Evolutionary conservation across 495 filamentous ascomycete species (phyloP).

Genomic region (Penicillium macrosclerotiorum): DNA sequence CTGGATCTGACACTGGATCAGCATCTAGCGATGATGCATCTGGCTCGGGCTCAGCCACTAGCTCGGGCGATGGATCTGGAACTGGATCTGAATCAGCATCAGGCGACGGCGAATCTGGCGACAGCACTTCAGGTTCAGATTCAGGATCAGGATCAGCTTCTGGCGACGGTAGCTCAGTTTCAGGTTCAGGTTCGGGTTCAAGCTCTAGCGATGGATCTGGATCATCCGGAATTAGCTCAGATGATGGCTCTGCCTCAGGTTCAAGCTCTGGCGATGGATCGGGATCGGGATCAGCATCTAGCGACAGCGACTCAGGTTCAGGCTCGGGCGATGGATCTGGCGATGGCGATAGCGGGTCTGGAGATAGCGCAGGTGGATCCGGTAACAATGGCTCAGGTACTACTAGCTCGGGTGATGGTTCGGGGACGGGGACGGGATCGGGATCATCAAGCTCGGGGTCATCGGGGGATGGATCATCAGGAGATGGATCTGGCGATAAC

Average conservation of each 20-base stretch:
- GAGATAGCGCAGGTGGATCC: no score
- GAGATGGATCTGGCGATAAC: background rate
- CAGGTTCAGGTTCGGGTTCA: background rate
- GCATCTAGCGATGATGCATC: background rate
- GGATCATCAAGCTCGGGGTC: background rate
- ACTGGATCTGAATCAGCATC: no score
- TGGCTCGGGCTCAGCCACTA: no score
- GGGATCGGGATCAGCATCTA: background rate
- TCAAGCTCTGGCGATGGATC: background rate
- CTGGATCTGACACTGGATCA: background rate
- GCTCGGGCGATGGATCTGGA: no score
- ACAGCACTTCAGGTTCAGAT: no score
- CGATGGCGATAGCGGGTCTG: no score
- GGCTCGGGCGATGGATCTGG: background rate
- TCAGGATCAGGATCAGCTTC: no score
- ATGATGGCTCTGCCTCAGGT: background rate
- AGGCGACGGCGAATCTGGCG: no score
- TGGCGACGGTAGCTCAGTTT: no score
- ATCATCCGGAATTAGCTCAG: background rate
- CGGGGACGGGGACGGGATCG: no score
- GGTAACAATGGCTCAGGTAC: background rate
- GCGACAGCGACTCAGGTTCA: background rate
- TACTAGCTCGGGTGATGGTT: background rate
- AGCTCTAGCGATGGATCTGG: background rate
- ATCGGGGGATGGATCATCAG: background rate